phyloP scores from a whole-genome alignment of 805 yeast species.

The Saccharomycopsis babjevae region DNA sequence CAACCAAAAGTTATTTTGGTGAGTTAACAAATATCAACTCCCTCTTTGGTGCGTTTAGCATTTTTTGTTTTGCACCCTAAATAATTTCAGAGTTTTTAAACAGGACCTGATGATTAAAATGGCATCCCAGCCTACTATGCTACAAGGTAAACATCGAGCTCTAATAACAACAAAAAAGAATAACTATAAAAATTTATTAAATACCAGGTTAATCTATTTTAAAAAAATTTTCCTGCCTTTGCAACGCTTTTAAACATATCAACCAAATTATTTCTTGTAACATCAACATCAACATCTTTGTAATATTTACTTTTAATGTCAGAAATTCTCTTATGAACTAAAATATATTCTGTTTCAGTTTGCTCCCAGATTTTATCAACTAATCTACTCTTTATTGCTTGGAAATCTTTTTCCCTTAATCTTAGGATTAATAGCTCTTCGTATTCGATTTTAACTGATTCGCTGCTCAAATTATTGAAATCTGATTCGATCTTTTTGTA shows the following conservation, averaged over 20 bases:
- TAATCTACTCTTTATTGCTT: constrained; percentile 42
- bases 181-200: background rate
- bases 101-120: no score
- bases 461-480: constrained; percentile 24
- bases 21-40: no score
- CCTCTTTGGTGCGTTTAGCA: no score
- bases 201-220: background rate
- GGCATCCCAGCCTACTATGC: no score
- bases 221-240: background rate
- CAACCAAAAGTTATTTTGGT: no score
- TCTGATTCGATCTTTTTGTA: constrained; percentile 49
- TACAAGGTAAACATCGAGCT: background rate
- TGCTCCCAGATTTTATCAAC: constrained; percentile 60
- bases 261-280: constrained; percentile 47
- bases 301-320: constrained; percentile 43
- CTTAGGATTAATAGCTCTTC: constrained; percentile 13
- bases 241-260: constrained; percentile 9
- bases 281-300: constrained; percentile 39
- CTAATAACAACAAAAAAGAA: background rate
- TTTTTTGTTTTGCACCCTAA: no score
- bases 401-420: constrained; percentile 19
- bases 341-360: constrained; percentile 52
- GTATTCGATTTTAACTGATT: background rate
- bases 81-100: no score
- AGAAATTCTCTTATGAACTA: constrained; percentile 44